Evolutionary conservation across 306 rosid genomes (phyloP).

Genomic region (Prosopis cineraria): DNA sequence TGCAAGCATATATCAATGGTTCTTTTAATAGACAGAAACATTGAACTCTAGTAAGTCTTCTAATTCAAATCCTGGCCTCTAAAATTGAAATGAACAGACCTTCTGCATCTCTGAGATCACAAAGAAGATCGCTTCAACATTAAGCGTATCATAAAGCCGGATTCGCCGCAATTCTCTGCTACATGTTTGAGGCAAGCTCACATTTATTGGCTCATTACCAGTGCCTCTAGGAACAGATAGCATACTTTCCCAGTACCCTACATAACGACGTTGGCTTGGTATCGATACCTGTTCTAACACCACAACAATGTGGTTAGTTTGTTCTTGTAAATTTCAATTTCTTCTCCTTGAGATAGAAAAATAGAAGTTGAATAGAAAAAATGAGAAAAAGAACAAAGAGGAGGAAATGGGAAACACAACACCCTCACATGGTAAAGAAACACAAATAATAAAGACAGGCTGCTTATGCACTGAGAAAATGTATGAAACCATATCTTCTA

Average conservation of each 20-base stretch:
- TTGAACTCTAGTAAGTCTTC: not conserved
- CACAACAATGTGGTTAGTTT: constrained; percentile 12
- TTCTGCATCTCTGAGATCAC: constrained; percentile 79
- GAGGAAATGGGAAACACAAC: not conserved
- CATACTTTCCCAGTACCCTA: constrained; percentile 62
- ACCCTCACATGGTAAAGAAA: constrained; percentile 8
- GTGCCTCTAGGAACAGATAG: constrained; percentile 56
- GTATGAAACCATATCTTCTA: not conserved
- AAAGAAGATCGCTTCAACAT: constrained; percentile 64
- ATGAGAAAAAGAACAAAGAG: not conserved
- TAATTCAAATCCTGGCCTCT: not conserved
- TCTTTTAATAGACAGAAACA: not conserved
- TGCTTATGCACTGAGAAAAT: not conserved
- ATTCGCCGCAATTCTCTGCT: constrained; percentile 82
- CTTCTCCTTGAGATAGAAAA: not conserved
- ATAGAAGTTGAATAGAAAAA: not conserved
- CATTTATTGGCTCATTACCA: constrained; percentile 43
- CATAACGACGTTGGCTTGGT: constrained; percentile 97
- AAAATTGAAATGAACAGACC: constrained; percentile 43
- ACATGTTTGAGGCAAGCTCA: constrained; percentile 63
- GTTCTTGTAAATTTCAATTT: not conserved
- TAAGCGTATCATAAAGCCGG: constrained; percentile 77
- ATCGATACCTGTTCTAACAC: constrained; percentile 76
- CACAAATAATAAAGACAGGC: not conserved
- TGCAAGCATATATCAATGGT: not conserved